Evolutionary conservation across 768 basidiomycete genomes (phyloP), one percentile per base, ranked within the genome.

Genomic region (Asterophora lycoperdoides): DNA sequence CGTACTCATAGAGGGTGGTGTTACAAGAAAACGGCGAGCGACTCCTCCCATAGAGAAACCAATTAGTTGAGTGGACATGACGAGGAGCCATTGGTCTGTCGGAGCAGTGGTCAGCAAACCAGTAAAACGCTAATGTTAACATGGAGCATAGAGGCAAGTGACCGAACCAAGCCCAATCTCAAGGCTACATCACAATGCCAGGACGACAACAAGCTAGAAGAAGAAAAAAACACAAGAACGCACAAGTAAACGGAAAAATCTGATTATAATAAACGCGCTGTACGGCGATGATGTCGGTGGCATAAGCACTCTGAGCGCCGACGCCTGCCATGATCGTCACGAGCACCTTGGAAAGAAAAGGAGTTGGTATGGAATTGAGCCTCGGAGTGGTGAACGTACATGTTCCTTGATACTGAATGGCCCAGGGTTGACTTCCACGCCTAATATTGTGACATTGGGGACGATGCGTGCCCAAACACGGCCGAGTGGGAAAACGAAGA

Each of bases 401-500:
- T 74, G 74, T 61, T 74, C 88, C 67, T 90, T 89, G 61, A 89
- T 84, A 18, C 76, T 78, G 60, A 87, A 89, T 1, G 80, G 83
- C 3, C 89, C 88, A 14, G 85, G 84, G 62, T 88, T 88, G 39
- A 87, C 61, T 13, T 77, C 66, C 15, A 80, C 34, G n/a, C 85
- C 84, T 30, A 83, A 78, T 2, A 88, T 61, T 23, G 62, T 69
- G 49, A 74, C 67, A 18, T 66, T 58, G 1, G 86, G 86, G 28
- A 82, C 56, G 6, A 81, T 56, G 44, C 79, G 65, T n/a, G 85
- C 85, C 77, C 83, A 86, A 1, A 71, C 64, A 18, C 83, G 76
- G 19, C 86, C 86, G 5, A 86, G 51, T 0, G 88, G 89, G 56
- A 88, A 83, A 5, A 78, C 77, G 6, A 90, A 58, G 13, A 92